phyloP scores from a whole-genome alignment of 495 filamentous ascomycete species.

The Aspergillus nanangensis region DNA sequence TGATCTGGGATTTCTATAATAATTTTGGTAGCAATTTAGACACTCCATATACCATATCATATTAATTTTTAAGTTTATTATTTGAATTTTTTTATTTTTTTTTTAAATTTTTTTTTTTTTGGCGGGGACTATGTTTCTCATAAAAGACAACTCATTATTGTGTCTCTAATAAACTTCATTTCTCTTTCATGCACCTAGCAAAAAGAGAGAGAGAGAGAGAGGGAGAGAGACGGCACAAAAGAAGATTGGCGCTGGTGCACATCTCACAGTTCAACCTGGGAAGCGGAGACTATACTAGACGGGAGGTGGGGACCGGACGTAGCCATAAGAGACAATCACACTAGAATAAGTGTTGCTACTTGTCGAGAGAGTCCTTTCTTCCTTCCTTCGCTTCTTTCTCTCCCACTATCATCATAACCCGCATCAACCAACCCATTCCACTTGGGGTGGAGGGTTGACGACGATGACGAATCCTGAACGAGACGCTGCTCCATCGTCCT shows the following conservation, averaged over 20 bases:
- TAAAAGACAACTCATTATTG: neutral
- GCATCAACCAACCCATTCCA: neutral
- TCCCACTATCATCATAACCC: conserved; percentile 3
- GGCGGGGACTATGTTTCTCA: neutral
- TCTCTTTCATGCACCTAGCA: neutral
- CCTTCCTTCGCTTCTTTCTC: no score
- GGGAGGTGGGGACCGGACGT: conserved; percentile 19
- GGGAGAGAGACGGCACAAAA: conserved; percentile 2
- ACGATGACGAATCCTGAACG: conserved; percentile 6
- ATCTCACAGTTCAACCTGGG: conserved; percentile 11
- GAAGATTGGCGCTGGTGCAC: conserved; percentile 14
- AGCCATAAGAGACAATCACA: no score
- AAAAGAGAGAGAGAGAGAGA: neutral
- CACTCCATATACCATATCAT: no score
- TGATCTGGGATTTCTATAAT: no score
- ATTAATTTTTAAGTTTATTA: no score
- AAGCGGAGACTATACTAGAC: conserved; percentile 7
- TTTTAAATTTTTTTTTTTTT: neutral
- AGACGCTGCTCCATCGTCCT: conserved; percentile 7
- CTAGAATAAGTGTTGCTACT: conserved; percentile 1
- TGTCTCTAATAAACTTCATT: neutral
- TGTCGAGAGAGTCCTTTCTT: no score
- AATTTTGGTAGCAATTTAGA: no score
- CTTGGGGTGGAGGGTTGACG: neutral
- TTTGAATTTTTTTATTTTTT: neutral